These are phyloP conservation scores for Penicillium angulare DNA, from an alignment of 495 filamentous ascomycete genomes.

Conservation along the genomic window DNA sequence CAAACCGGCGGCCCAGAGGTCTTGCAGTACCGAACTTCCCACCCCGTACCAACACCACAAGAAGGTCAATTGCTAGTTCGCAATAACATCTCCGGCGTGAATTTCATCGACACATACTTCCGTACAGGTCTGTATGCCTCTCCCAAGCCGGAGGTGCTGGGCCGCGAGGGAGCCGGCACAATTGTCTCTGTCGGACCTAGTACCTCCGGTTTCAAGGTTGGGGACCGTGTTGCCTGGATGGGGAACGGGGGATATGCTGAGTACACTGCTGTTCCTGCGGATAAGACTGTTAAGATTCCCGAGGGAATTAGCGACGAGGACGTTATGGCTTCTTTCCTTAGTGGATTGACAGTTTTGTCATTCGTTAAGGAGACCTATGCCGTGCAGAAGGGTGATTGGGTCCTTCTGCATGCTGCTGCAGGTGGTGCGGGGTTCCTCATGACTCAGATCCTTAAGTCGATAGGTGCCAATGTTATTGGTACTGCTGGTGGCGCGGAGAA, in stretches of 20 bases:
- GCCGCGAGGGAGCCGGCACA: conserved; percentile 75
- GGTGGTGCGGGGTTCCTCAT: conserved; percentile 83
- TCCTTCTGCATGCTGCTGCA: conserved; percentile 87
- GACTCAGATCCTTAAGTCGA: conserved; percentile 66
- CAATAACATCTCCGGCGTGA: conserved; percentile 83
- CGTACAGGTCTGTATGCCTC: conserved; percentile 81
- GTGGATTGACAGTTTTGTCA: conserved; percentile 84
- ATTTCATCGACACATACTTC: conserved; percentile 90
- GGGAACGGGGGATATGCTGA: conserved; percentile 67
- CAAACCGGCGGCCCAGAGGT: conserved; percentile 78
- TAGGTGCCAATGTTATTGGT: conserved; percentile 81
- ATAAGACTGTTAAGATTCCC: conserved; percentile 63
- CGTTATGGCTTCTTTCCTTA: conserved; percentile 69
- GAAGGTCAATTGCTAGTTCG: conserved; percentile 78
- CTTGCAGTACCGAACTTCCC: conserved; percentile 67
- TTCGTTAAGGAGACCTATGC: conserved; percentile 74
- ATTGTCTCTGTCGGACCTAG: conserved; percentile 54
- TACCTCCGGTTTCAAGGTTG: conserved; percentile 51
- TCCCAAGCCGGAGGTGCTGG: conserved; percentile 75
- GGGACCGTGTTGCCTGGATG: conserved; percentile 70
- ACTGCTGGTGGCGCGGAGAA: conserved; percentile 78
- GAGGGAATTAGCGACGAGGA: conserved; percentile 55
- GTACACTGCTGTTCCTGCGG: conserved; percentile 62
- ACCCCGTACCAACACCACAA: conserved; percentile 70
- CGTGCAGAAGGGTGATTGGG: conserved; percentile 76